Percentiles rank a stretch among this genome's conserved stretches.
Conservation (phyloP, 768 basidiomycete species). For the Infundibulicybe gibba region DNA sequence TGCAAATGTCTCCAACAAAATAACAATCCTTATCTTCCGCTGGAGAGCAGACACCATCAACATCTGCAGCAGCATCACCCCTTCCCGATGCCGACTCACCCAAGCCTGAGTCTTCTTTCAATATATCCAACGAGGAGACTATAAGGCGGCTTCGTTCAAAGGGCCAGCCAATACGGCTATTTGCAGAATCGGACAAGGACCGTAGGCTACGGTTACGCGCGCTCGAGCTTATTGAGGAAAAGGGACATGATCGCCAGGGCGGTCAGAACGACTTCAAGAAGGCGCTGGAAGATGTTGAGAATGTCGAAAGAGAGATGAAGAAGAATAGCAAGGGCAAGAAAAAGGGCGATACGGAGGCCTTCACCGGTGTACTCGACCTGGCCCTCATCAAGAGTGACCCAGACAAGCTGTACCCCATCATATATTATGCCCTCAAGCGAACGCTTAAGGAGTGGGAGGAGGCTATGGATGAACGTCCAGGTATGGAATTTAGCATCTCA, state of each 20-base stretch:
- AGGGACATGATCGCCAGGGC: constrained; percentile 70
- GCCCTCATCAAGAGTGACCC: constrained; percentile 84
- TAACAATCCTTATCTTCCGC: constrained; percentile 28
- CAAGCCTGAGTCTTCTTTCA: constrained; percentile 60
- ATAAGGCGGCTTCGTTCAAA: constrained; percentile 85
- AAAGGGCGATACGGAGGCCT: constrained; percentile 59
- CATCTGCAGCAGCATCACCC: constrained; percentile 38
- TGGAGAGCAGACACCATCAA: constrained; percentile 47
- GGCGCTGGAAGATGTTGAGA: constrained; percentile 85
- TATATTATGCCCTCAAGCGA: constrained; percentile 93
- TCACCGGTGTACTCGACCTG: constrained; percentile 69
- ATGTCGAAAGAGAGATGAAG: constrained; percentile 62
- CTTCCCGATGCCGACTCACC: constrained; percentile 36
- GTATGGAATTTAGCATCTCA: constrained; percentile 33
- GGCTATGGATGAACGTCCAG: constrained; percentile 90
- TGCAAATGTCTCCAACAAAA: constrained; percentile 3
- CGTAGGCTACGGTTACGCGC: constrained; percentile 86
- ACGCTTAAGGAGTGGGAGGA: constrained; percentile 96
- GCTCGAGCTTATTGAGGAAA: constrained; percentile 92
- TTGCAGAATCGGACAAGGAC: constrained; percentile 95
- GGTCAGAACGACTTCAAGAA: constrained; percentile 96
- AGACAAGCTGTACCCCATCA: constrained; percentile 93
- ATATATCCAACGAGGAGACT: constrained; percentile 92
- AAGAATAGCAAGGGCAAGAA: constrained; percentile 56
- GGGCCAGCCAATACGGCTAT: constrained; percentile 92